Evolutionary conservation across 805 yeast species (phyloP).

Genomic region (Jamesozyma spencerorum): DNA sequence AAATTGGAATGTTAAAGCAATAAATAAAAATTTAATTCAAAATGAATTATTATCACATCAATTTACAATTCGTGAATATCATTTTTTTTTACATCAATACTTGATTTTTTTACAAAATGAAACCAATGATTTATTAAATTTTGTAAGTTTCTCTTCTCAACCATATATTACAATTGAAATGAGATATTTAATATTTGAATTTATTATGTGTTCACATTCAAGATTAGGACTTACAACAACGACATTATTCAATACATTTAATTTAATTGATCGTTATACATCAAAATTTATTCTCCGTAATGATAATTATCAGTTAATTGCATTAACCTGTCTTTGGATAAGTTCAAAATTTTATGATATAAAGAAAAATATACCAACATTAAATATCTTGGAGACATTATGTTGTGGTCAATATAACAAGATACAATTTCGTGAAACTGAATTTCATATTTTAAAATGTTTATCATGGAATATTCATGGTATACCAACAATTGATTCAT

Average conservation of each 20-base stretch:
- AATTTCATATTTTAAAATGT: constrained; percentile 51
- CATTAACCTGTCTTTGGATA: constrained; percentile 85
- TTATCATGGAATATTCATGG: constrained; percentile 53
- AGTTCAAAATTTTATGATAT: constrained; percentile 70
- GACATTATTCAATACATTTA: constrained; percentile 58
- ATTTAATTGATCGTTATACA: constrained; percentile 77
- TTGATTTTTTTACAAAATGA: not conserved
- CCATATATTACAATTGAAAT: constrained; percentile 39
- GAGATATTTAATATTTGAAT: constrained; percentile 73
- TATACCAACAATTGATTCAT: constrained; percentile 44
- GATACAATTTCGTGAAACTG: constrained; percentile 54
- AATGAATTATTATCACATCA: constrained; percentile 43
- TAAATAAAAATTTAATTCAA: constrained; percentile 29
- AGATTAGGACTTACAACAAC: constrained; percentile 52
- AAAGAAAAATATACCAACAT: constrained; percentile 53
- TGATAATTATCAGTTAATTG: constrained; percentile 77
- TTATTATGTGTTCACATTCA: constrained; percentile 61
- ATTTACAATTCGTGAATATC: constrained; percentile 36
- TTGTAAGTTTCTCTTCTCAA: constrained; percentile 29
- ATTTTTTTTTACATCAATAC: not conserved
- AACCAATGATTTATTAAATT: not conserved
- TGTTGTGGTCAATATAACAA: constrained; percentile 50
- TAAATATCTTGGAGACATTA: constrained; percentile 43
- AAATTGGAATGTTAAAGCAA: constrained; percentile 11
- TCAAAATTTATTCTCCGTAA: constrained; percentile 69